Percentiles rank a stretch among this genome's conserved stretches.
Evolutionary conservation across 2,329 filamentous ascomycete genomes (phyloP).

Genomic region (Venturia nashicola): DNA sequence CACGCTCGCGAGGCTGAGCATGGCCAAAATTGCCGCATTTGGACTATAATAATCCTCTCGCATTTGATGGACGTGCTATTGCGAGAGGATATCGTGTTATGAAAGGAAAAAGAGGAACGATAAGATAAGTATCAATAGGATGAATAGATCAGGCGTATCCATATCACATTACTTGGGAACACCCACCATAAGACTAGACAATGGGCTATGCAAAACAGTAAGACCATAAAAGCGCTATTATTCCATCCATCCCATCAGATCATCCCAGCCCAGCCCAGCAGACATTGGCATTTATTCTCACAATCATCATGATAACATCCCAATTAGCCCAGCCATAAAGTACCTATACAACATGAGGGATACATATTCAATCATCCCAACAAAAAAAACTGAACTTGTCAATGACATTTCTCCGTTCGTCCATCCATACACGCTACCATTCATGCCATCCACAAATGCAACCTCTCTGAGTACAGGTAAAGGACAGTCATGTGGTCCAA

Average conservation of each 20-base stretch:
- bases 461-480: background rate
- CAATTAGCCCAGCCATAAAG: background rate
- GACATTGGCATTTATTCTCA: background rate
- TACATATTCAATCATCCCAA: too few relatives aligned
- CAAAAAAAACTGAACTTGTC: too few relatives aligned
- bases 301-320: background rate
- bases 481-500: background rate
- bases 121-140: background rate
- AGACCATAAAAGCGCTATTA: background rate
- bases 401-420: background rate
- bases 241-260: background rate
- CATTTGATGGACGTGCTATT: background rate
- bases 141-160: background rate
- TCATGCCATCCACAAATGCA: background rate
- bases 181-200: background rate
- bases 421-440: background rate
- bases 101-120: background rate
- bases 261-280: background rate
- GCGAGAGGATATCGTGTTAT: background rate
- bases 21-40: background rate
- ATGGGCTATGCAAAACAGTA: background rate
- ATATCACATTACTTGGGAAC: background rate
- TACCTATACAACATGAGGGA: background rate
- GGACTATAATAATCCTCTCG: background rate
- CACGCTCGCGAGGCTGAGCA: background rate